phyloP scores from a whole-genome alignment of 306 rosid species.

The Pterocarpus macrocarpus region DNA sequence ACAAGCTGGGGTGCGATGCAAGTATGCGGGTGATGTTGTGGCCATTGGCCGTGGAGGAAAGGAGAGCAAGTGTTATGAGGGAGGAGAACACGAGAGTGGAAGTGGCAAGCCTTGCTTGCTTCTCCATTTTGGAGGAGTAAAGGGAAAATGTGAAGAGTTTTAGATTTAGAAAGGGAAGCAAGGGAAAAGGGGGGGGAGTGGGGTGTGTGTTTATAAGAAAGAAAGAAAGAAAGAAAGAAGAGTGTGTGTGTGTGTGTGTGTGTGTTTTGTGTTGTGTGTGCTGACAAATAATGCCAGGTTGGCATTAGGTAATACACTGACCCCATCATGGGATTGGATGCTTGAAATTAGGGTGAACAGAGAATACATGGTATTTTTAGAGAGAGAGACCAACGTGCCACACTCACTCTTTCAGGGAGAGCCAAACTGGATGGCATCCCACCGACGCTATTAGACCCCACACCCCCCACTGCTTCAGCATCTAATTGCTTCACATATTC shows the following conservation, averaged over 20 bases:
- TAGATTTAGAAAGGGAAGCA: neutral
- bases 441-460: slow-evolving; percentile 50
- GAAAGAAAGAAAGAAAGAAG: neutral
- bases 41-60: slow-evolving; percentile 51
- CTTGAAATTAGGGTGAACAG: neutral
- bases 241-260: neutral
- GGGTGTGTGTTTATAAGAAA: slow-evolving; percentile 17
- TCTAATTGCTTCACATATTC: neutral
- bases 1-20: slow-evolving; percentile 71
- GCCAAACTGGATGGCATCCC: slow-evolving; percentile 37
- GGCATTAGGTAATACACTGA: slow-evolving; percentile 44
- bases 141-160: neutral
- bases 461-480: neutral
- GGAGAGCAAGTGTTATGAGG: slow-evolving; percentile 32
- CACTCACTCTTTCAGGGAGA: neutral
- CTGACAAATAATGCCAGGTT: slow-evolving; percentile 56
- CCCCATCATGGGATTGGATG: slow-evolving; percentile 27
- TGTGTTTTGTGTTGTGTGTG: neutral
- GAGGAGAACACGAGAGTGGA: slow-evolving; percentile 41
- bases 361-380: neutral
- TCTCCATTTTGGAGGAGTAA: slow-evolving; percentile 34
- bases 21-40: slow-evolving; percentile 80
- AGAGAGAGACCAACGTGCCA: neutral
- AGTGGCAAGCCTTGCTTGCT: neutral
- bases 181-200: neutral